Evolutionary conservation across 2,329 filamentous ascomycete species (phyloP).

Genomic region (Ilyonectria sp.): DNA sequence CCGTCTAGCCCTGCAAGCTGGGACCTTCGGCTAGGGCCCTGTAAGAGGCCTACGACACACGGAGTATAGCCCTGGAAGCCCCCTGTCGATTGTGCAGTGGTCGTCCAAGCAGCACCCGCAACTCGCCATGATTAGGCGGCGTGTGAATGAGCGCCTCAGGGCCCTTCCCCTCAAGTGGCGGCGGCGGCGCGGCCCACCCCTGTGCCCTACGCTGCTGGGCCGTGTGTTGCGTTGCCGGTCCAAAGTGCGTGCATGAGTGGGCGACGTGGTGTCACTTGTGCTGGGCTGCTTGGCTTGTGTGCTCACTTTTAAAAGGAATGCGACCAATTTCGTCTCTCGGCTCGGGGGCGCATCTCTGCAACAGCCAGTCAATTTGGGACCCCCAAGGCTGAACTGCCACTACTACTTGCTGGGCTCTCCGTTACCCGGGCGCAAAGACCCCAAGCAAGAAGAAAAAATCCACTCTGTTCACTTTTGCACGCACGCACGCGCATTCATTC

Average conservation of each 20-base stretch:
- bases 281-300: conserved; percentile 15
- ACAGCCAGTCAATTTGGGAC: conserved; percentile 33
- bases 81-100: background rate
- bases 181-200: conserved; percentile 7
- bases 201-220: conserved; percentile 12
- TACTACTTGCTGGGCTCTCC: conserved; percentile 7
- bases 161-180: background rate
- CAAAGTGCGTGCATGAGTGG: conserved; percentile 50
- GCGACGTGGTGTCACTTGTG: conserved; percentile 26
- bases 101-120: background rate
- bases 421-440: conserved; percentile 10
- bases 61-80: background rate
- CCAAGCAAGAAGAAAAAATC: conserved; percentile 11
- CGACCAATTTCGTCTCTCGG: conserved; percentile 42
- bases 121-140: no score
- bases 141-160: conserved; percentile 6
- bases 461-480: conserved; percentile 28
- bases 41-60: background rate
- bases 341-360: conserved; percentile 26
- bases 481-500: conserved; percentile 14
- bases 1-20: conserved; percentile 17
- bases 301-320: conserved; percentile 43
- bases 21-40: background rate
- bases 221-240: conserved; percentile 24
- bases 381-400: conserved; percentile 6